Percentiles rank a stretch among this genome's conserved stretches.
These are phyloP conservation scores for Anisogramma anomala DNA, from an alignment of 2,329 filamentous ascomycete species.

Conservation along the genomic window DNA sequence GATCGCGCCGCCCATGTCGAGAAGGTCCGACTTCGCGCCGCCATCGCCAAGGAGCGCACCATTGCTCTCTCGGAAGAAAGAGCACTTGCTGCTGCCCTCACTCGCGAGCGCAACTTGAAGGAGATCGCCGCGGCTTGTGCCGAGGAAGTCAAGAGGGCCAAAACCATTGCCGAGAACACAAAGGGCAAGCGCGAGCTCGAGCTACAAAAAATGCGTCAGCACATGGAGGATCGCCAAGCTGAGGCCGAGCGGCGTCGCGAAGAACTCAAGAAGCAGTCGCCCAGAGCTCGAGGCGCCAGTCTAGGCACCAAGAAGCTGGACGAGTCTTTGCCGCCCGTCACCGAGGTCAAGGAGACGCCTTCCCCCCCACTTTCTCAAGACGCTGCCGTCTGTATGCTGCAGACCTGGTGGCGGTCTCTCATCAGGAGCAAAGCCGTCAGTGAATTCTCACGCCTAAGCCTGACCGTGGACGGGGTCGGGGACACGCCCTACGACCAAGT, in stretches of 20 bases:
- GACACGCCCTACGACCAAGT: constrained; percentile 66
- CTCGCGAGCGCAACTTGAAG: constrained; percentile 67
- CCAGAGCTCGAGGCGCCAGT: constrained; percentile 32
- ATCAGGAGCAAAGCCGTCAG: constrained; percentile 48
- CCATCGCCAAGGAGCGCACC: constrained; percentile 58
- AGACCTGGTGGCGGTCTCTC: constrained; percentile 56
- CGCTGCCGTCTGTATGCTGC: constrained; percentile 53
- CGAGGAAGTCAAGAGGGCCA: constrained; percentile 71
- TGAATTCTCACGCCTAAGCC: constrained; percentile 52
- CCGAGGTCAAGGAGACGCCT: constrained; percentile 40
- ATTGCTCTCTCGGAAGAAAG: constrained; percentile 61
- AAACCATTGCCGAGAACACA: constrained; percentile 71
- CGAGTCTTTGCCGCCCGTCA: constrained; percentile 35
- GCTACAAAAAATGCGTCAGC: constrained; percentile 53
- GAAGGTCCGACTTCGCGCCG: constrained; percentile 67
- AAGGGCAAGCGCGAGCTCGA: constrained; percentile 71
- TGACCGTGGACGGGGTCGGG: constrained; percentile 59
- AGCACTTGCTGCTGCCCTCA: constrained; percentile 64
- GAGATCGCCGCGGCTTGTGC: constrained; percentile 73
- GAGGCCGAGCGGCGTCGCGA: constrained; percentile 64
- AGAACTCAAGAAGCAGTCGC: constrained; percentile 46
- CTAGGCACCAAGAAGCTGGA: constrained; percentile 36
- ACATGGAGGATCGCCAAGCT: constrained; percentile 70
- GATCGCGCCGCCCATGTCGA: constrained; percentile 74
- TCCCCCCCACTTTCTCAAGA: constrained; percentile 39